Evolutionary conservation across 2,329 filamentous ascomycete genomes (phyloP), one percentile per base, ranked within the genome.

Genomic region (Hypoxylon sp.): DNA sequence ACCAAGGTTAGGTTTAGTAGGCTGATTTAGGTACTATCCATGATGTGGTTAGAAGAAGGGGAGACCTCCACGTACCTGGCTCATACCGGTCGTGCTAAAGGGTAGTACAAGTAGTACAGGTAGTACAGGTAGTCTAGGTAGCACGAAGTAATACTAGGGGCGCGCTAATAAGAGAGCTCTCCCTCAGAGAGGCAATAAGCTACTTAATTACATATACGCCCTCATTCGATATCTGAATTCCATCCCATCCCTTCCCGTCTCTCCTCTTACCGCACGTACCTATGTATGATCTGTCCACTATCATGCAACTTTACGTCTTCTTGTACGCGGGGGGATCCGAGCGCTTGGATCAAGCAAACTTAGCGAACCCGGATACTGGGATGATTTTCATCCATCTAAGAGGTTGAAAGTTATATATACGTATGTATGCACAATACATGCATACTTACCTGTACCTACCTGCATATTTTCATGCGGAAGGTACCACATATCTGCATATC

Each of bases 321-420:
- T 56, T 32, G 43, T 57, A 56, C 61, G 54, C 54, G 54, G 64
- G 67, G 61, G 58, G 60, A 61, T 65, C 67, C 67, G 58, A 65
- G 47, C 52, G 55, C 53, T 63, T 61, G 64, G 67, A 69, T 63
- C 67, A 59, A 63, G 58, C 39, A 59, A 62, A 67, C 67, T 63
- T 69, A 58, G 64, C 59, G 56, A 62, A 67, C 61, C 67, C 61
- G 67, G 61, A 57, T 63, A 52, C 55, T 67, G 64, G 67, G 61
- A 62, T 56, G 67, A 65, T 63, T 54, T 58, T 65, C 64, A 54
- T 63, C 54, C 50, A 52, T 65, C 52, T 63, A 55, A 65, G 59
- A 66, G 66, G 59, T 58, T 66, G 25, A 62, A 41, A 52, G 48
- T 61, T 25, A 32, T 41, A 61, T 61, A 37, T 45, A 52, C 47